Evolutionary conservation across 2,329 filamentous ascomycete genomes (phyloP), one percentile per base, ranked within the genome.

Genomic region (Taxawa tesnikishii): DNA sequence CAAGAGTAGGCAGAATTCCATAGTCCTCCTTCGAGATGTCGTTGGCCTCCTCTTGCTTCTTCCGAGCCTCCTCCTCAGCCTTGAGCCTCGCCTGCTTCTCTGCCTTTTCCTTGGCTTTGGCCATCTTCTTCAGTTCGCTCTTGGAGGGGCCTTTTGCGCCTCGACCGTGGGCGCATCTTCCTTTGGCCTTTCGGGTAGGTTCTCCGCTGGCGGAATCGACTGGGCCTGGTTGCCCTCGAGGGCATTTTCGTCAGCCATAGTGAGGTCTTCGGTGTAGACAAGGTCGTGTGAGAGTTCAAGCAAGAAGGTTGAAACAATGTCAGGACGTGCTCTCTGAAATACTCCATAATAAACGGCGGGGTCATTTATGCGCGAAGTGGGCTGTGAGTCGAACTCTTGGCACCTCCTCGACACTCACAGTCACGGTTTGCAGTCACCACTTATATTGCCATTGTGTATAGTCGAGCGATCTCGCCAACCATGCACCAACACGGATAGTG

Each of bases 71-170:
- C 50, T 80, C 77, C 45, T 83, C 80, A n/a, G 77, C 79, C 31
- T 33, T 73, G 67, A 57, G 75, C 62, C 54, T 72, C 54, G 48
- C 68, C 27, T 80, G 80, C 59, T 92, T 58, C 38, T 92, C 53
- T 75, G 51, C 53, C 60, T 92, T 87, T 55, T 88, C 87, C 63
- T 85, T 85, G 16, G 87, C 83, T 63, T 92, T 92, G 47, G 81
- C 79, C 28, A 81, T 77, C 65, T 92, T 93, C 65, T 92, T 92
- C 42, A 79, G 62, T 11, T 76, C 83, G 59, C 78, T 87, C 63
- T 92, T 87, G 39, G 79, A 83, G 26, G 70, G 65, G 10, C 62
- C 61, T 32, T 61, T 63, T 34, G 58, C 60, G 28, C 44, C 46
- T 21, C 39, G 4, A 32, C 48, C 15, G 42, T 37, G 6, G 38